phyloP scores from a whole-genome alignment of 2,329 filamentous ascomycete species.

The Diplodia corticola region DNA sequence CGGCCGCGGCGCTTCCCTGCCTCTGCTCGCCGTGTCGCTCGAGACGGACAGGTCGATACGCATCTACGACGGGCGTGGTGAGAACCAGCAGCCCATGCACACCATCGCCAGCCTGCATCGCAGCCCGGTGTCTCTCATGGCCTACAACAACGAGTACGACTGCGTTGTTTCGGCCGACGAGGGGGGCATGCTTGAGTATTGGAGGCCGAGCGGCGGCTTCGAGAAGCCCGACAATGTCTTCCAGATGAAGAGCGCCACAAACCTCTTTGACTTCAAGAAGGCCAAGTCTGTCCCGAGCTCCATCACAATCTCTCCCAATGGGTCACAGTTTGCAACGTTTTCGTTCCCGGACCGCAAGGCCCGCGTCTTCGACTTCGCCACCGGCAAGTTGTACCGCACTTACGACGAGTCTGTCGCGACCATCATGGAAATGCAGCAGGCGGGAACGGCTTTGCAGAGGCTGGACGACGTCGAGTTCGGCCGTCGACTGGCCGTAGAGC shows the following conservation, averaged over 20 bases:
- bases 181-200: constrained; percentile 94
- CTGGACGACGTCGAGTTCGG: constrained; percentile 92
- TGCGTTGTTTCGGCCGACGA: constrained; percentile 90
- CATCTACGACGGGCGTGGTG: constrained; percentile 87
- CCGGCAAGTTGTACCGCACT: constrained; percentile 83
- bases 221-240: constrained; percentile 93
- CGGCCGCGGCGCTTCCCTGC: constrained; percentile 79
- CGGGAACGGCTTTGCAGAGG: constrained; percentile 77
- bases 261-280: constrained; percentile 96
- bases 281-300: constrained; percentile 79
- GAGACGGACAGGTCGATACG: constrained; percentile 70
- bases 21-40: constrained; percentile 80
- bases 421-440: constrained; percentile 92
- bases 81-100: constrained; percentile 73
- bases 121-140: constrained; percentile 77
- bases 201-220: constrained; percentile 76
- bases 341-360: constrained; percentile 94
- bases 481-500: constrained; percentile 79
- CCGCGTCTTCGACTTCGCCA: constrained; percentile 87
- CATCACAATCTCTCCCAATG: constrained; percentile 81
- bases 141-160: constrained; percentile 84
- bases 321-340: constrained; percentile 81
- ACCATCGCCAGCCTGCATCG: constrained; percentile 78
- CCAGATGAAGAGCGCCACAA: constrained; percentile 88
- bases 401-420: constrained; percentile 94